Percentiles rank a stretch among this genome's conserved stretches.
Evolutionary conservation across 2,329 filamentous ascomycete species (phyloP).

Genomic region (Xylariaceae sp.): DNA sequence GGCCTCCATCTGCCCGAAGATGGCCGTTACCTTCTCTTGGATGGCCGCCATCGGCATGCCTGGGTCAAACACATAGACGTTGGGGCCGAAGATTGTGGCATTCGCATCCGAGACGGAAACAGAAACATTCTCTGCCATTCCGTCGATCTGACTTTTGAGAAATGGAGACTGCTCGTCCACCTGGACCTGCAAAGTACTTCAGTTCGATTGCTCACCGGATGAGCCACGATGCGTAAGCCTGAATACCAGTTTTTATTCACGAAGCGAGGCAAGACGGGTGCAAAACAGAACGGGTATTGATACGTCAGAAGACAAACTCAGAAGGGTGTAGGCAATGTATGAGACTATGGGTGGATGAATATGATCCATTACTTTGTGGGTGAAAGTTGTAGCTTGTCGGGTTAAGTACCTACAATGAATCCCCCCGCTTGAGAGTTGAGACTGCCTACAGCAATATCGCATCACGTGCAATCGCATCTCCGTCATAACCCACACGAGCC

Average conservation of each 20-base stretch:
- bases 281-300: background rate
- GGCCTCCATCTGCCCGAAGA: slow-evolving; percentile 35
- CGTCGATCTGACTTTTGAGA: background rate
- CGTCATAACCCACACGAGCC: background rate
- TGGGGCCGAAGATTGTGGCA: slow-evolving; percentile 31
- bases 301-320: too few relatives aligned
- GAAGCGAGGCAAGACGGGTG: too few relatives aligned
- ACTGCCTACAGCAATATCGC: too few relatives aligned
- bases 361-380: too few relatives aligned
- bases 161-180: background rate
- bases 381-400: too few relatives aligned
- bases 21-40: slow-evolving; percentile 27
- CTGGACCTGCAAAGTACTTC: background rate
- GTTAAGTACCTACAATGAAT: too few relatives aligned
- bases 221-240: background rate
- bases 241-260: background rate
- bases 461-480: background rate
- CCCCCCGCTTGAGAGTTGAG: too few relatives aligned
- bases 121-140: background rate
- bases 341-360: too few relatives aligned
- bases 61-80: slow-evolving; percentile 33
- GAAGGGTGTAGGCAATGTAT: too few relatives aligned
- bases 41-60: slow-evolving; percentile 31
- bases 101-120: slow-evolving; percentile 22
- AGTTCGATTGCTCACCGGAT: background rate